Base-by-base conservation (phyloP, 305 asterid species). In the Rubia tinctorum region DNA sequence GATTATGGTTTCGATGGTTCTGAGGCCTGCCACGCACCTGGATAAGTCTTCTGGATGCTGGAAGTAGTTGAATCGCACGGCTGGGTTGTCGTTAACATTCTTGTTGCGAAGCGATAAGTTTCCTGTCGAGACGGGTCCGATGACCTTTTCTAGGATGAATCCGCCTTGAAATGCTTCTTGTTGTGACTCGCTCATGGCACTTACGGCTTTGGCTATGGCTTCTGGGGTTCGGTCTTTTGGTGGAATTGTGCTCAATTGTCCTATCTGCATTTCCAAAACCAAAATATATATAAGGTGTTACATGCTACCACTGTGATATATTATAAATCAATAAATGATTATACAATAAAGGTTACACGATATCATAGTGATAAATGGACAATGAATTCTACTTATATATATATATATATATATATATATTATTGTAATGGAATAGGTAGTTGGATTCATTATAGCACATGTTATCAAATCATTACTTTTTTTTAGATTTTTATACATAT, bases 11-110 rank as follows among this genome's bases (percentile, higher is more conserved):
- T 89, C 95, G 7, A 94, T 88, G 25, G 88, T 73, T 56, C 72
- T 84, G 12, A 94, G 68, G 39, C 98, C 95, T 0, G 83, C 79
- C 0, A 94, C 94, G 65, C 99, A 94, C 75, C 89, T 76, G 55
- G 79, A 82, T 14, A 94, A 68, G 74, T 94, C 98, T 44, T 68
- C 77, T 2, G 91, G 88, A 11, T 92, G 81, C 37, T 82, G 71
- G 87, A 92, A 92, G 79, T 94, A 92, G 84, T 92, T 94, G 86
- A 94, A 94, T 25, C 87, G 89, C 66, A 94, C 91, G 7, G 82
- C 76, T 13, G 99, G 99, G 68, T 92, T 94, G 68, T 86, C 92
- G 22, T 88, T 84, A 0, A 95, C 93, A 77, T 86, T 80, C 51
- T 44, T 78, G 83, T 53, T 86, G 23, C 40, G 69, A 44, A 94